Percentiles rank a stretch among this genome's conserved stretches.
Evolutionary conservation across 1,284 basidiomycete genomes (phyloP).

Genomic region (Garcileccinum viscosum): DNA sequence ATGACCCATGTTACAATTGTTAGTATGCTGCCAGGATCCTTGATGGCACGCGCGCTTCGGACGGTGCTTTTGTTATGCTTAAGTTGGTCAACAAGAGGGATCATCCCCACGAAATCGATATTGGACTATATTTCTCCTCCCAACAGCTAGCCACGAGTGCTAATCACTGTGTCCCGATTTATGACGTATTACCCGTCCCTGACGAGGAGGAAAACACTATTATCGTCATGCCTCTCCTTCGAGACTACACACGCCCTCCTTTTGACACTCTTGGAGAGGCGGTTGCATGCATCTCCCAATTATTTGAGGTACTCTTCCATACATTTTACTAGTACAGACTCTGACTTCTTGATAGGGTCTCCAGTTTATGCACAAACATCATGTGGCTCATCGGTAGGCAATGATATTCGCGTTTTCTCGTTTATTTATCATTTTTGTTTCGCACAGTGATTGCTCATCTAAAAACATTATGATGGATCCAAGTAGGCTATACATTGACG

Average conservation of each 20-base stretch:
- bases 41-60: slow-evolving; percentile 39
- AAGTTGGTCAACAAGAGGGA: slow-evolving; percentile 31
- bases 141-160: slow-evolving; percentile 14
- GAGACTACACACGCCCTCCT: slow-evolving; percentile 19
- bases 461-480: slow-evolving; percentile 47
- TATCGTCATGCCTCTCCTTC: slow-evolving; percentile 41
- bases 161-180: slow-evolving; percentile 45
- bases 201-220: slow-evolving; percentile 24
- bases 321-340: accelerated
- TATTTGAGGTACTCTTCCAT: slow-evolving; percentile 40
- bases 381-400: slow-evolving; percentile 25
- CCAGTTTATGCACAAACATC: slow-evolving; percentile 27
- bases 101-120: slow-evolving; percentile 35
- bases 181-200: slow-evolving; percentile 31
- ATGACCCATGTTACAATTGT: not conserved
- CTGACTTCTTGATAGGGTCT: slow-evolving; percentile 22
- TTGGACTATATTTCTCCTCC: slow-evolving; percentile 32
- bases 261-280: slow-evolving; percentile 44
- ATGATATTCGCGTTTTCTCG: no score
- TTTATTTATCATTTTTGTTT: no score
- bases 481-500: slow-evolving; percentile 30
- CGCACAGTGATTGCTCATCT: slow-evolving; percentile 20
- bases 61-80: slow-evolving; percentile 37
- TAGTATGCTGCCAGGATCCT: slow-evolving; percentile 30
- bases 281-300: slow-evolving; percentile 40